A percentile compares a stretch with the other conserved stretches of the same genome.
These are phyloP conservation scores for Ceraceosorus guamensis DNA, from an alignment of 1,284 basidiomycete genomes.

Conservation along the genomic window DNA sequence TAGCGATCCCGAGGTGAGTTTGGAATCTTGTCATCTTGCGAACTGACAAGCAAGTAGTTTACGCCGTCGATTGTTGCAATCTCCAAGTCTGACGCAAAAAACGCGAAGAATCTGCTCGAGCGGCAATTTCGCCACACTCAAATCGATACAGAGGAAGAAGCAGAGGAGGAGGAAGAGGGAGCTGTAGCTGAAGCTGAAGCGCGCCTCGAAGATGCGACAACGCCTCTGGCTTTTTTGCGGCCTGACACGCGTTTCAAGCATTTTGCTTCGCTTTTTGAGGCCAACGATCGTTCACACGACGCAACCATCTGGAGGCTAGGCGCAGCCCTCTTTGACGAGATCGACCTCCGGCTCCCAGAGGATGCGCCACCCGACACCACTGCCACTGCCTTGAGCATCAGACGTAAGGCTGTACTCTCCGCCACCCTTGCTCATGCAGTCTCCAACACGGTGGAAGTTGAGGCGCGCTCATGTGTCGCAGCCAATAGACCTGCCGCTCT, in stretches of 20 bases:
- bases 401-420: constrained; percentile 74
- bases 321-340: constrained; percentile 78
- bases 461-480: constrained; percentile 40
- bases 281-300: constrained; percentile 60
- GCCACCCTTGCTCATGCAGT: constrained; percentile 77
- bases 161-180: constrained; percentile 48
- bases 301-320: constrained; percentile 76
- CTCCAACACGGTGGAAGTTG: constrained; percentile 63
- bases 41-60: too few species aligned
- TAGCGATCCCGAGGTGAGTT: constrained; percentile 12
- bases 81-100: too few species aligned
- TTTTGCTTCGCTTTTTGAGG: constrained; percentile 66
- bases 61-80: too few species aligned
- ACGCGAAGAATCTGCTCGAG: constrained; percentile 55
- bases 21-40: too few species aligned
- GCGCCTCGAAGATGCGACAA: neutral
- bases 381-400: constrained; percentile 59
- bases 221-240: constrained; percentile 44
- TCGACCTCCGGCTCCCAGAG: constrained; percentile 61
- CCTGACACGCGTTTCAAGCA: constrained; percentile 67
- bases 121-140: constrained; percentile 71
- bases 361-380: constrained; percentile 58
- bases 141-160: constrained; percentile 56
- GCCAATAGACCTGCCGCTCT: constrained; percentile 30
- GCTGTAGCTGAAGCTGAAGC: neutral